Conservation (phyloP, 441 rosid genomes). For the Monsonia emarginata region DNA sequence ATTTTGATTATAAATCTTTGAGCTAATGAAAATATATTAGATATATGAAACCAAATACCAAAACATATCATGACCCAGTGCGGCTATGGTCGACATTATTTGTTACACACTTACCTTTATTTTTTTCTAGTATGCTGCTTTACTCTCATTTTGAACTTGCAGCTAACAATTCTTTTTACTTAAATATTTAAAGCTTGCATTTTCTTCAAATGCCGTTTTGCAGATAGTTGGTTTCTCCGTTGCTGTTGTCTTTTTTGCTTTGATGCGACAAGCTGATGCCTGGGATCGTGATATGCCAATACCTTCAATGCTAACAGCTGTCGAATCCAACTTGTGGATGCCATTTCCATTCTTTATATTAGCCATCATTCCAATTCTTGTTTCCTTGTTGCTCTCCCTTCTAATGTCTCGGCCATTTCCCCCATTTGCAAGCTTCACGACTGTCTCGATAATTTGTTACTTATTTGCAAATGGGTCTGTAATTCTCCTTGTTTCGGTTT, state of each 20-base stretch:
- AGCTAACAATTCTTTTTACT: not conserved
- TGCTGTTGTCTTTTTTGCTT: constrained; percentile 58
- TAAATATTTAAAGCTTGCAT: not conserved
- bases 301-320: constrained; percentile 62
- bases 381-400: constrained; percentile 51
- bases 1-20: constrained; percentile 2
- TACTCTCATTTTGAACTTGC: not conserved
- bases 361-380: constrained; percentile 43
- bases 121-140: not conserved
- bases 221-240: constrained; percentile 56
- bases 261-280: constrained; percentile 72
- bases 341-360: constrained; percentile 60
- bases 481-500: constrained; percentile 45
- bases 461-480: constrained; percentile 63
- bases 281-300: constrained; percentile 60
- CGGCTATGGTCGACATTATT: constrained; percentile 3
- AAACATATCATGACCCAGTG: not conserved
- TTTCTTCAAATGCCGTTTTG: constrained; percentile 23
- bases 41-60: not conserved
- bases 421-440: constrained; percentile 51
- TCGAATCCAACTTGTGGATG: constrained; percentile 70
- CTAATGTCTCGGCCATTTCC: constrained; percentile 64
- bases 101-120: not conserved
- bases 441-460: constrained; percentile 59
- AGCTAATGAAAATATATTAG: not conserved